Base-by-base conservation (phyloP, 768 basidiomycete genomes). In the Russula earlei region DNA sequence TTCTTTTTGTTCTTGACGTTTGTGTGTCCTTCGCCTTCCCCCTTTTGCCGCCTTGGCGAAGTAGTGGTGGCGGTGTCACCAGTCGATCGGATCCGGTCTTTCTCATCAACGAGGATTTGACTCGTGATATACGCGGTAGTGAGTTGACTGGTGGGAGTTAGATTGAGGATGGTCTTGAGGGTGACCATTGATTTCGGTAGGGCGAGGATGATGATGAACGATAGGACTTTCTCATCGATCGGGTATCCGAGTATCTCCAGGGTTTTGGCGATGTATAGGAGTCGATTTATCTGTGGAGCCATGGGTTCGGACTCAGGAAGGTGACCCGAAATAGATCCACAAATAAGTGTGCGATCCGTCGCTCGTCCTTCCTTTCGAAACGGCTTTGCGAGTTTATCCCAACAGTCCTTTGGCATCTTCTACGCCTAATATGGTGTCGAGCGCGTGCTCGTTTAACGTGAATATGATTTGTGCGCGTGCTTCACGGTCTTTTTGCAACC, bases 321-420 rank as follows among this genome's bases (percentile, higher is more conserved):
- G 58, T 68, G 22, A 55, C 44, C 1, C 53, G 52, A 52, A 65
- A 67, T 14, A n/a, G n/a, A n/a, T n/a, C n/a, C n/a, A n/a, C n/a
- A n/a, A n/a, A n/a, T n/a, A n/a, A n/a, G n/a, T n/a, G 66, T n/a
- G n/a, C n/a, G 54, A 63, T 56, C 63, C 34, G 27, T 27, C 67
- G 63, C 20, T 65, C 53, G 7, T 63, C 62, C 52, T 60, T 62
- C 1, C 67, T 63, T 53, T 68, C 56, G 49, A 65, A 37, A 8
- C 36, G 36, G 3, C 3, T n/a, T 37, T 9, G 36, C 36, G 8
- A 37, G 15, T 14, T 37, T 37, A 14, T 37, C 36, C 36, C 45
- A 46, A 29, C 14, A 46, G 2, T 46, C n/a, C 45, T 17, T 46
- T 46, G 5, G 27, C 45, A 6, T 27, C 31, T 2, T n/a, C 8